Evolutionary conservation across 2,329 filamentous ascomycete species (phyloP).

Genomic region (Penicillium sp.): DNA sequence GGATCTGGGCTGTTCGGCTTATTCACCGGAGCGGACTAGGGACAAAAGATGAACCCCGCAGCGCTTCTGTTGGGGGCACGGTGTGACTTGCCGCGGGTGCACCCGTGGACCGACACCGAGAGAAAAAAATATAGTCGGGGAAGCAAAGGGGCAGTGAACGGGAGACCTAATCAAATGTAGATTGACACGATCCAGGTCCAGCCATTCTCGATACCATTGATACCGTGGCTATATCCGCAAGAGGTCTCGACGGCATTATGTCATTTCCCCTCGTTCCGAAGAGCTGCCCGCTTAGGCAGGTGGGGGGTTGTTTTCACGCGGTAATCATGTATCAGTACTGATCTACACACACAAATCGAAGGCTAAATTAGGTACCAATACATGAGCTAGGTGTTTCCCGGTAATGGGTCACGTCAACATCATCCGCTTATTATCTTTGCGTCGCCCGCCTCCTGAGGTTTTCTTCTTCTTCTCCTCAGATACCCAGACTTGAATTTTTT

Average conservation of each 20-base stretch:
- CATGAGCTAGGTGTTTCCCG: neutral
- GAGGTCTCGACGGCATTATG: constrained; percentile 13
- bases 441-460: constrained; percentile 16
- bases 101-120: neutral
- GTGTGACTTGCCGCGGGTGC: constrained; percentile 2
- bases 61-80: constrained; percentile 1
- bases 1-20: constrained; percentile 23
- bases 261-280: constrained; percentile 24
- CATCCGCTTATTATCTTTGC: constrained; percentile 24
- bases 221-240: neutral
- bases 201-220: neutral
- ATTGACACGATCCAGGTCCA: neutral
- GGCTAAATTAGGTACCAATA: neutral
- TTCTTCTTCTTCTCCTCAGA: constrained; percentile 8
- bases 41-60: constrained; percentile 14
- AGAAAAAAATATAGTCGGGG: neutral
- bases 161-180: neutral
- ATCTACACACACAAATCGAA: neutral
- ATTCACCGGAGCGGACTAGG: constrained; percentile 9
- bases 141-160: neutral
- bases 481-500: constrained; percentile 8
- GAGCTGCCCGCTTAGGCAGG: constrained; percentile 22
- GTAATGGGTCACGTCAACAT: constrained; percentile 25
- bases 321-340: constrained; percentile 7
- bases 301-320: constrained; percentile 17